Conservation (phyloP, 345 rosid genomes). For the Hibiscus syriacus region DNA sequence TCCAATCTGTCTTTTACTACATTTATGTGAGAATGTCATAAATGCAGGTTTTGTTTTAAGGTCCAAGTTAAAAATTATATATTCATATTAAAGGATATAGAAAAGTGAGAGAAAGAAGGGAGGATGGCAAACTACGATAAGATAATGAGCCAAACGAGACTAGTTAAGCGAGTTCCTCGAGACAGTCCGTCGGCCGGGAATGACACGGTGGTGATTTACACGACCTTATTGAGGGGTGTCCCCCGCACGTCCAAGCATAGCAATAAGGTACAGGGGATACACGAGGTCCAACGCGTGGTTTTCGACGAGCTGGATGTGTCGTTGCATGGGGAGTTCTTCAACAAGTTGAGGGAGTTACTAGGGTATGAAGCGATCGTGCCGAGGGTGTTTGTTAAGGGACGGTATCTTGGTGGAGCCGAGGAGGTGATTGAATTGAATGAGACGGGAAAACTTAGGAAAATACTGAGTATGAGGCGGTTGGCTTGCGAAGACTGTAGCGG, state of each 20-base stretch:
- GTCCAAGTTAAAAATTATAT: neutral
- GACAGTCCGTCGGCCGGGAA: conserved; percentile 71
- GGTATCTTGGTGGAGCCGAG: conserved; percentile 75
- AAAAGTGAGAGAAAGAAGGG: conserved; percentile 65
- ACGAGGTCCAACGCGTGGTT: conserved; percentile 59
- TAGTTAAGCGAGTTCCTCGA: conserved; percentile 69
- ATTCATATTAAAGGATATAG: neutral
- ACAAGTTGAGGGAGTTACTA: conserved; percentile 49
- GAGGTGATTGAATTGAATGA: conserved; percentile 66
- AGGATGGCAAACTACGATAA: conserved; percentile 33
- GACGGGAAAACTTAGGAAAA: conserved; percentile 54
- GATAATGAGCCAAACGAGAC: conserved; percentile 40
- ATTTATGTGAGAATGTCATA: too few species aligned
- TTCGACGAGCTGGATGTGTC: conserved; percentile 88
- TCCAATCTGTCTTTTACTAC: too few species aligned
- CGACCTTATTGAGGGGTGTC: conserved; percentile 87
- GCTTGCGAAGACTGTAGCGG: conserved; percentile 92
- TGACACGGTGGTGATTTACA: conserved; percentile 59
- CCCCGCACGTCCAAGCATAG: conserved; percentile 77
- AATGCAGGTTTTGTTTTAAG: too few species aligned
- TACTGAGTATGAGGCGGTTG: conserved; percentile 51
- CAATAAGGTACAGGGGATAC: conserved; percentile 31
- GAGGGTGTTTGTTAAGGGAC: conserved; percentile 74
- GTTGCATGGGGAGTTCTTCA: conserved; percentile 57
- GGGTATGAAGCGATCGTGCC: conserved; percentile 54